Conservation (phyloP, 1,284 basidiomycete genomes). For the Rhodotorula sp. region DNA sequence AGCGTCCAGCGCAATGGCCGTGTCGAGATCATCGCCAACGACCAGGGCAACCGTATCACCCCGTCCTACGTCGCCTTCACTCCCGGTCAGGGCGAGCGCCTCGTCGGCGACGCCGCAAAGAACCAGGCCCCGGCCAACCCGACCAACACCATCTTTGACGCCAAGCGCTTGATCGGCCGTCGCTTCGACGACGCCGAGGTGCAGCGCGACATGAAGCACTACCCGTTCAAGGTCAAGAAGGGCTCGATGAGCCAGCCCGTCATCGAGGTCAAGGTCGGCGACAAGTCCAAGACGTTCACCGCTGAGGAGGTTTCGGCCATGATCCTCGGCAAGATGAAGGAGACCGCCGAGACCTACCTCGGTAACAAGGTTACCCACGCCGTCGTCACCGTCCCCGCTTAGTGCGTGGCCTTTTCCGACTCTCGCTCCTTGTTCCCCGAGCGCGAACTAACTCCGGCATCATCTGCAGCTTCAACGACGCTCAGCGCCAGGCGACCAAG, state of each 20-base stretch:
- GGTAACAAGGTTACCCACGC: conserved; percentile 96
- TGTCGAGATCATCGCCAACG: conserved; percentile 87
- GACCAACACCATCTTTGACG: conserved; percentile 93
- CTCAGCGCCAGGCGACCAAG: conserved; percentile 98
- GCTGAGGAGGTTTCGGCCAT: conserved; percentile 91
- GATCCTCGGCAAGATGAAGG: conserved; percentile 98
- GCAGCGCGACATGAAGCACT: conserved; percentile 80
- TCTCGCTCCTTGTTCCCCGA: neutral
- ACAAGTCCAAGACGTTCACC: conserved; percentile 45
- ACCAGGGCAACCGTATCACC: conserved; percentile 96
- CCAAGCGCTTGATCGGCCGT: conserved; percentile 90
- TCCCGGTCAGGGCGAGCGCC: conserved; percentile 74
- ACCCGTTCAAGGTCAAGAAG: conserved; percentile 54
- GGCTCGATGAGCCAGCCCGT: conserved; percentile 35
- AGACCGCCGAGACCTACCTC: conserved; percentile 97
- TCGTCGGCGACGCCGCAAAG: conserved; percentile 65
- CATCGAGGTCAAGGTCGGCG: conserved; percentile 39
- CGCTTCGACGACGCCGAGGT: conserved; percentile 77
- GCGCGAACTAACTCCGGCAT: neutral
- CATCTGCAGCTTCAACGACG: conserved; percentile 76
- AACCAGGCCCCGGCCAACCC: conserved; percentile 68
- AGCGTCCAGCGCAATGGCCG: conserved; percentile 90
- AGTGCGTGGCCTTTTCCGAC: conserved; percentile 43
- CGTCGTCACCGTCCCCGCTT: conserved; percentile 96
- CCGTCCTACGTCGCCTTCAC: conserved; percentile 82